phyloP scores from a whole-genome alignment of 2,329 filamentous ascomycete species.

The Cryphonectria carpinicola region DNA sequence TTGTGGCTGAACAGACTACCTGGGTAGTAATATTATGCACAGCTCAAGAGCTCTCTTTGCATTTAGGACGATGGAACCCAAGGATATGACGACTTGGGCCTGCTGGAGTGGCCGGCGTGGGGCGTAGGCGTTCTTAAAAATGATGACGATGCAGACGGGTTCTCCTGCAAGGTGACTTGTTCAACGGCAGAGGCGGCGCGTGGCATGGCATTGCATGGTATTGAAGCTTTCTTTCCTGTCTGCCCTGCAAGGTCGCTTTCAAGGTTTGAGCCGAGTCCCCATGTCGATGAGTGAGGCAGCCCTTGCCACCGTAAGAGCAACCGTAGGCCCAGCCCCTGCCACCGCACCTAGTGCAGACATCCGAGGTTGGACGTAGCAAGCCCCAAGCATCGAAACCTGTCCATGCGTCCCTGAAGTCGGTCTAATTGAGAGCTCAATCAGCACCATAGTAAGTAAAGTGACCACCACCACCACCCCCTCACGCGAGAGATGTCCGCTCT shows the following conservation, averaged over 20 bases:
- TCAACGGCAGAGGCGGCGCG: slow-evolving; percentile 10
- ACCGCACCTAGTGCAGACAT: slow-evolving; percentile 21
- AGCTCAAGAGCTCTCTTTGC: neutral
- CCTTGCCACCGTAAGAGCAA: slow-evolving; percentile 11
- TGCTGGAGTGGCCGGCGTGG: neutral
- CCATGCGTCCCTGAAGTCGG: slow-evolving; percentile 9
- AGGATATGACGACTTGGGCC: slow-evolving; percentile 13
- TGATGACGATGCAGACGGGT: slow-evolving; percentile 21
- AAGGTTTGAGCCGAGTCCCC: slow-evolving; percentile 12
- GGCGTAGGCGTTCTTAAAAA: slow-evolving; percentile 7
- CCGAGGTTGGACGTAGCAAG: neutral
- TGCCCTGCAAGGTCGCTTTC: slow-evolving; percentile 7
- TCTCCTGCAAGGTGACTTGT: slow-evolving; percentile 20
- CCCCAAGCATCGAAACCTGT: neutral
- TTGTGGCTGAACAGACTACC: neutral
- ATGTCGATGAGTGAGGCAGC: slow-evolving; percentile 14
- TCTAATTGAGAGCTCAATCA: neutral
- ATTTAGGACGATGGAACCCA: neutral
- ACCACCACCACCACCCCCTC: neutral
- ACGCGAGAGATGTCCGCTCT: neutral
- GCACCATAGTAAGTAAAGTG: neutral
- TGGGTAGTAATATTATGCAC: neutral
- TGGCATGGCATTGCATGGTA: neutral
- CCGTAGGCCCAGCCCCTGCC: slow-evolving; percentile 10
- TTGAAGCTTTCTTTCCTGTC: slow-evolving; percentile 1